Evolutionary conservation across 306 rosid species (phyloP).

Genomic region (Glycine latifolia): DNA sequence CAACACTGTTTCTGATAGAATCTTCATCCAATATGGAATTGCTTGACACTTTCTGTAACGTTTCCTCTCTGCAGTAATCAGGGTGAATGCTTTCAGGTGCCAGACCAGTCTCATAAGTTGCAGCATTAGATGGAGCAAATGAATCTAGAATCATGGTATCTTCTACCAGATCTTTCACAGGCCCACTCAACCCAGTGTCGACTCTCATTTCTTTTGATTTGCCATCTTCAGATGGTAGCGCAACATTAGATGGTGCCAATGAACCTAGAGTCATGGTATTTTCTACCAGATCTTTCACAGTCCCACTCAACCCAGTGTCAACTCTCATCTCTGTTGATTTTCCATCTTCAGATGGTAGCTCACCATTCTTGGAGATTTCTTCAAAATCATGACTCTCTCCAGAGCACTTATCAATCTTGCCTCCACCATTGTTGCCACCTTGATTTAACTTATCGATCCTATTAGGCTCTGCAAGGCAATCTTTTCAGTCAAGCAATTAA

Average conservation of each 20-base stretch:
- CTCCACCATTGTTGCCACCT: constrained; percentile 43
- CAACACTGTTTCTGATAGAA: constrained; percentile 35
- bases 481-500: constrained; percentile 53
- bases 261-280: constrained; percentile 23
- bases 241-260: constrained; percentile 31
- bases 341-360: constrained; percentile 36
- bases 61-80: constrained; percentile 39
- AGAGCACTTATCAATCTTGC: constrained; percentile 39
- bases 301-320: constrained; percentile 46
- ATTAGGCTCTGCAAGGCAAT: constrained; percentile 41
- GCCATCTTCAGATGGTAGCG: constrained; percentile 11
- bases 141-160: constrained; percentile 18
- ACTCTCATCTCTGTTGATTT: constrained; percentile 41
- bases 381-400: constrained; percentile 34
- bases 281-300: constrained; percentile 31
- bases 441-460: constrained; percentile 42
- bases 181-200: constrained; percentile 46
- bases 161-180: constrained; percentile 33
- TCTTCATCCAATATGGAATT: constrained; percentile 42
- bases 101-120: constrained; percentile 35
- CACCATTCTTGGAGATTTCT: constrained; percentile 41
- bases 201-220: constrained; percentile 41
- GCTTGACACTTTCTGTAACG: constrained; percentile 40
- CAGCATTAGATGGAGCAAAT: constrained; percentile 32
- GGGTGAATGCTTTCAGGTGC: constrained; percentile 1